Evolutionary conservation across 2,329 filamentous ascomycete genomes (phyloP).

Genomic region (Scleromitrula shiraiana): DNA sequence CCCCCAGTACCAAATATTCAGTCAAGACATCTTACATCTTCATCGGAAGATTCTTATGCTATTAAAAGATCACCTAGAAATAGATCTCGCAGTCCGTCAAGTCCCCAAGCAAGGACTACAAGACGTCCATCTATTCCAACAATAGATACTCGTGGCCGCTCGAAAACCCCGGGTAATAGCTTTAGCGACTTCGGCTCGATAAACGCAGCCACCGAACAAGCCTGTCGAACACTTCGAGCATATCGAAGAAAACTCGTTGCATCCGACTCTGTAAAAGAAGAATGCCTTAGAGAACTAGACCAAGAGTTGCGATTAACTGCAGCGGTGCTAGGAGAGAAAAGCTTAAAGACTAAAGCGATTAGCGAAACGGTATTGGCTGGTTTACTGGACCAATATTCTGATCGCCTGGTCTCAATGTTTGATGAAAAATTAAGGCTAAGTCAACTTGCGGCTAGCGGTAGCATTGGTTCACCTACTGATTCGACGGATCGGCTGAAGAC

Average conservation of each 20-base stretch:
- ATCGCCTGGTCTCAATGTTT: constrained; percentile 60
- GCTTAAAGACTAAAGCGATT: constrained; percentile 36
- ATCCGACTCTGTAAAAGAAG: constrained; percentile 46
- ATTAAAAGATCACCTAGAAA: constrained; percentile 17
- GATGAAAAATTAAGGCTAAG: constrained; percentile 59
- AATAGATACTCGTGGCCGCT: constrained; percentile 40
- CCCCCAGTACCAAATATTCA: constrained; percentile 20
- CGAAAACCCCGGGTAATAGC: constrained; percentile 34
- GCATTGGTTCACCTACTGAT: constrained; percentile 4
- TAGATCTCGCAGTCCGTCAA: constrained; percentile 26
- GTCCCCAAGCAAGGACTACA: constrained; percentile 23
- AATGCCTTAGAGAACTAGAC: constrained; percentile 53
- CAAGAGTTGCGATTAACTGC: constrained; percentile 56
- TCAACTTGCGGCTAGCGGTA: constrained; percentile 16
- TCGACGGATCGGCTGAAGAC: constrained; percentile 20
- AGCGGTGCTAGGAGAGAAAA: constrained; percentile 41
- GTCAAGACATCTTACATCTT: constrained; percentile 23
- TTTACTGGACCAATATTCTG: constrained; percentile 67
- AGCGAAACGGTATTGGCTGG: constrained; percentile 53
- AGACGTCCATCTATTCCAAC: constrained; percentile 48
- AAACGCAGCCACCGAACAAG: constrained; percentile 56
- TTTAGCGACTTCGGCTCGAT: constrained; percentile 45
- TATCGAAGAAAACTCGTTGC: constrained; percentile 57
- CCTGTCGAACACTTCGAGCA: constrained; percentile 51
- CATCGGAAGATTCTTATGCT: constrained; percentile 24